Evolutionary conservation across 2,329 filamentous ascomycete genomes (phyloP).

Genomic region (Capronia americana): DNA sequence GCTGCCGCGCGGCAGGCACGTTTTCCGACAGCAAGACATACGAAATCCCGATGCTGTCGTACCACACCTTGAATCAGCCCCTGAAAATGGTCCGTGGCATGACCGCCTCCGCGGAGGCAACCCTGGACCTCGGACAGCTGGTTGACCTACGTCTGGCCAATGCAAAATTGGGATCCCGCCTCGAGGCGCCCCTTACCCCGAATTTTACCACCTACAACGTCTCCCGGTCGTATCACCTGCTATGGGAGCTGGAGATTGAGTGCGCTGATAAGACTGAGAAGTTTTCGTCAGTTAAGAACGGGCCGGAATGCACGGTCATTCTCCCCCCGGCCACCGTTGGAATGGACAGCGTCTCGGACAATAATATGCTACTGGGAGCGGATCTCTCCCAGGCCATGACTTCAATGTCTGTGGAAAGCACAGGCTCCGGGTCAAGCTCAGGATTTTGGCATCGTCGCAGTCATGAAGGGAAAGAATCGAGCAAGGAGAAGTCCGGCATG

Average conservation of each 20-base stretch:
- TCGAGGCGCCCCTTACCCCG: constrained; percentile 34
- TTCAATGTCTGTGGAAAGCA: constrained; percentile 8
- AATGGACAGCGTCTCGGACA: constrained; percentile 9
- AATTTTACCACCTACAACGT: constrained; percentile 37
- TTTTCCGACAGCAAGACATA: constrained; percentile 31
- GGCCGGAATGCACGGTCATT: constrained; percentile 23
- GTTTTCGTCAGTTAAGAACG: constrained; percentile 21
- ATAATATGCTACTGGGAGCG: constrained; percentile 3
- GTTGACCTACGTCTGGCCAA: constrained; percentile 28
- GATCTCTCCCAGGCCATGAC: constrained; percentile 13
- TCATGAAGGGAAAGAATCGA: constrained; percentile 4
- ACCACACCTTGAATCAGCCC: constrained; percentile 12
- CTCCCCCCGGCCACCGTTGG: constrained; percentile 21
- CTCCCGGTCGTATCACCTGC: constrained; percentile 32
- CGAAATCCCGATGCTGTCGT: constrained; percentile 20
- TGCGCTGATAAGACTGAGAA: constrained; percentile 34
- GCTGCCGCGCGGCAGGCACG: constrained; percentile 28
- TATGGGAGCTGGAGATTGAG: constrained; percentile 36
- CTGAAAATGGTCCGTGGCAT: constrained; percentile 13
- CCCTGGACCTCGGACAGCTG: constrained; percentile 27
- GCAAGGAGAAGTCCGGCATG: constrained; percentile 24
- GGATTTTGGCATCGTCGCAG: constrained; percentile 22
- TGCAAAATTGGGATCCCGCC: constrained; percentile 31
- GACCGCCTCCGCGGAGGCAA: constrained; percentile 7
- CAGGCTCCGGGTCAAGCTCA: constrained; percentile 19